These are phyloP conservation scores for Lathyrus tuberosus DNA, from an alignment of 306 rosid genomes.

Conservation along the genomic window DNA sequence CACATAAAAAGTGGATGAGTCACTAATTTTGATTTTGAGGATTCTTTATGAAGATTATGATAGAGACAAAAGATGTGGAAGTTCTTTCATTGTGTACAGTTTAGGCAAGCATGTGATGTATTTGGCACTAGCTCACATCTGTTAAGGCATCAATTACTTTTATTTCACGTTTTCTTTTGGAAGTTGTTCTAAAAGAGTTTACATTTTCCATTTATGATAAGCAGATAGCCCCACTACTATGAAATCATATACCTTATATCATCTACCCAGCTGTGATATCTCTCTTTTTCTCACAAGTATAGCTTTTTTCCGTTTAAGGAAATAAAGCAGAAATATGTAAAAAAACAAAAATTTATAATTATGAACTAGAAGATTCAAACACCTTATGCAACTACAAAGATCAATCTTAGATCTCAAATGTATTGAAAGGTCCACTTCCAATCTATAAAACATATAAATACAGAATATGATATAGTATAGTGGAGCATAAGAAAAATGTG, in stretches of 20 bases:
- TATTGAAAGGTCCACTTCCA: too few relatives aligned
- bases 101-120: background rate
- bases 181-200: background rate
- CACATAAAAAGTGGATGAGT: background rate
- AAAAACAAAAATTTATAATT: too few relatives aligned
- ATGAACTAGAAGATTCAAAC: too few relatives aligned
- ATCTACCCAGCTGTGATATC: background rate
- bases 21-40: slow-evolving; percentile 20
- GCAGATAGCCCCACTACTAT: background rate
- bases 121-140: background rate
- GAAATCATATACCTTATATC: background rate
- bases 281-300: background rate
- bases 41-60: background rate
- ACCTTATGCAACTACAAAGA: too few relatives aligned
- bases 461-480: background rate
- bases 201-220: background rate
- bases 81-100: background rate
- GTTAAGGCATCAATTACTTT: background rate
- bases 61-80: background rate
- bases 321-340: too few relatives aligned
- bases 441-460: background rate
- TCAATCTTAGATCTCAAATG: too few relatives aligned
- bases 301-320: too few relatives aligned
- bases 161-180: background rate
- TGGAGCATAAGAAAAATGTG: background rate